Evolutionary conservation across 2,329 filamentous ascomycete species (phyloP).

Genomic region (Zasmidium citrigriseum): DNA sequence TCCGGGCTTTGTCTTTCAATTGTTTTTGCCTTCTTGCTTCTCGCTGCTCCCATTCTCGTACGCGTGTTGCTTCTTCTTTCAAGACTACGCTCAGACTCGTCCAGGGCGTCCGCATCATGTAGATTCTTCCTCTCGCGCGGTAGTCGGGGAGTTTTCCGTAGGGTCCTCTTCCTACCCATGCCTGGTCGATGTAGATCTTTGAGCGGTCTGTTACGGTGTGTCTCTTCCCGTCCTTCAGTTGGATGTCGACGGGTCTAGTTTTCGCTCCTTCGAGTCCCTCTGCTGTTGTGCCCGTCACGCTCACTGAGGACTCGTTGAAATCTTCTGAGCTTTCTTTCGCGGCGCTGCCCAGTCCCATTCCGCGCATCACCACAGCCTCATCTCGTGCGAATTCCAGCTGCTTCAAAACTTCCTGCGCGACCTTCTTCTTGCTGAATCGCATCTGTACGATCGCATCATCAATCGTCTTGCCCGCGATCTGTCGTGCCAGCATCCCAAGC

Average conservation of each 20-base stretch:
- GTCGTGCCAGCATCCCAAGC: conserved; percentile 77
- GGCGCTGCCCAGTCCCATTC: conserved; percentile 71
- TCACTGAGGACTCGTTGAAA: conserved; percentile 12
- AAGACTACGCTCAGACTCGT: conserved; percentile 77
- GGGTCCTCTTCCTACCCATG: conserved; percentile 82
- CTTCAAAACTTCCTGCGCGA: conserved; percentile 74
- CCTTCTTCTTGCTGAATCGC: conserved; percentile 93
- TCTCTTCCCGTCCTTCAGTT: conserved; percentile 73
- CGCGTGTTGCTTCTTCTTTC: conserved; percentile 90
- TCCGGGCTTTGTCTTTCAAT: conserved; percentile 74
- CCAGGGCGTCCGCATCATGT: conserved; percentile 68
- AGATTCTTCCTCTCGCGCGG: conserved; percentile 72
- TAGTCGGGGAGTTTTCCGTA: conserved; percentile 65
- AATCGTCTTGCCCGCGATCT: conserved; percentile 90
- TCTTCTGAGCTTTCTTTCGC: conserved; percentile 16
- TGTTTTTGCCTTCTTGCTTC: conserved; percentile 73
- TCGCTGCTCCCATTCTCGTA: conserved; percentile 76
- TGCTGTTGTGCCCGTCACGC: conserved; percentile 8
- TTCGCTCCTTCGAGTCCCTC: conserved; percentile 3
- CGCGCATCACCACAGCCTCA: conserved; percentile 73
- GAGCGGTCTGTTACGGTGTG: conserved; percentile 72
- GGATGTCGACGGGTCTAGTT: conserved; percentile 56
- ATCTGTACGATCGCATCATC: conserved; percentile 94
- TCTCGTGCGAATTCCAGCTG: conserved; percentile 82
- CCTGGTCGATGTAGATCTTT: conserved; percentile 86